phyloP scores from a whole-genome alignment of 2,329 filamentous ascomycete genomes.

The Aureobasidium uvarum region DNA sequence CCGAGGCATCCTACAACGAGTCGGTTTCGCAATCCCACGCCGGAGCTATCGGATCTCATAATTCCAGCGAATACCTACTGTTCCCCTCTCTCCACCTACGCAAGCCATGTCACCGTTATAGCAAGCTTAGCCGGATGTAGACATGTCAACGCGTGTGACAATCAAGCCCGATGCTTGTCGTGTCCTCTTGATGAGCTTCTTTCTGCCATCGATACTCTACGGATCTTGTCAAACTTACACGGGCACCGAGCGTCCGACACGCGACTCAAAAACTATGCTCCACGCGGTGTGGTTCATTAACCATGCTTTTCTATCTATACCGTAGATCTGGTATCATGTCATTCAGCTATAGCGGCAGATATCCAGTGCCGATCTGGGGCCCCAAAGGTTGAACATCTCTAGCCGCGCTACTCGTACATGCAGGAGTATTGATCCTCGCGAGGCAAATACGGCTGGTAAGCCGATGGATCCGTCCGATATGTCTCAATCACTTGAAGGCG shows the following conservation, averaged over 20 bases:
- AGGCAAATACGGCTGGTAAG: constrained; percentile 4
- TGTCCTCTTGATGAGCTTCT: constrained; percentile 14
- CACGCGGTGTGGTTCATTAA: background rate
- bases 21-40: background rate
- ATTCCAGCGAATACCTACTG: background rate
- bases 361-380: background rate
- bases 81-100: constrained; percentile 17
- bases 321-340: background rate
- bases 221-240: background rate
- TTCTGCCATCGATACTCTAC: background rate
- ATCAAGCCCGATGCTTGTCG: constrained; percentile 5
- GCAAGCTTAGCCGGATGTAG: constrained; percentile 3
- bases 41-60: constrained; percentile 2
- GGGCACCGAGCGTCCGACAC: background rate
- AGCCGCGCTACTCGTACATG: constrained; percentile 2
- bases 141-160: background rate
- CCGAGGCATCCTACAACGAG: constrained; percentile 5
- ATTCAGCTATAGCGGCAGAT: background rate
- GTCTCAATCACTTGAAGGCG: background rate
- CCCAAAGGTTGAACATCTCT: background rate
- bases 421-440: constrained; percentile 1
- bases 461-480: constrained; percentile 4
- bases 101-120: background rate
- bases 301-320: background rate
- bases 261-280: background rate